phyloP scores from a whole-genome alignment of 2,329 filamentous ascomycete genomes.

The Tolypocladium ovalisporum region DNA sequence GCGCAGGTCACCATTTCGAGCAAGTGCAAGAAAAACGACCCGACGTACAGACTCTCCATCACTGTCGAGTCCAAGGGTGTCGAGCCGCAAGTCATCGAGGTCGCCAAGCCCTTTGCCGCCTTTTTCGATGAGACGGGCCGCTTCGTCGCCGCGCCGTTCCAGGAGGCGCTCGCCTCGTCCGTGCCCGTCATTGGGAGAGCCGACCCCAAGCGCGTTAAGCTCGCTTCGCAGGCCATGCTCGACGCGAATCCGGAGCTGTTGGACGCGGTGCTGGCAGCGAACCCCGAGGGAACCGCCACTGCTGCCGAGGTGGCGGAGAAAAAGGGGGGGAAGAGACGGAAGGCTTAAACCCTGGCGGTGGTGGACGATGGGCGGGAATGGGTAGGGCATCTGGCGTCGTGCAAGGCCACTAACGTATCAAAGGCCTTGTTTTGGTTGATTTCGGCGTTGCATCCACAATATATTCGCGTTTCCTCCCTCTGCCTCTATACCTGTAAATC shows the following conservation, averaged over 20 bases:
- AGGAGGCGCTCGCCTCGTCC: slow-evolving; percentile 62
- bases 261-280: slow-evolving; percentile 32
- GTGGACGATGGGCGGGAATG: neutral
- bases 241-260: slow-evolving; percentile 35
- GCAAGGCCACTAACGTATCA: neutral
- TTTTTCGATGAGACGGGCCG: slow-evolving; percentile 68
- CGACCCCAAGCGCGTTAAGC: slow-evolving; percentile 48
- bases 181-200: slow-evolving; percentile 54
- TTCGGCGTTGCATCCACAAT: neutral
- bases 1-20: slow-evolving; percentile 61
- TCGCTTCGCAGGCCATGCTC: slow-evolving; percentile 23
- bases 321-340: slow-evolving; percentile 35
- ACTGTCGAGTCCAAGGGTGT: slow-evolving; percentile 32
- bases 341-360: slow-evolving; percentile 18
- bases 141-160: slow-evolving; percentile 67
- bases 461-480: neutral
- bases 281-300: slow-evolving; percentile 15
- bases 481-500: too few species aligned
- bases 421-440: neutral
- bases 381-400: neutral
- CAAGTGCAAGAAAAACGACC: slow-evolving; percentile 66
- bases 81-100: slow-evolving; percentile 33
- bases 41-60: slow-evolving; percentile 68
- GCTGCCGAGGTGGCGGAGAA: slow-evolving; percentile 24
- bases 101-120: slow-evolving; percentile 55